Percentiles rank a stretch among this genome's conserved stretches.
These are phyloP conservation scores for Lolium rigidum DNA, from an alignment of 176 grass and related monocot genomes.

Conservation along the genomic window DNA sequence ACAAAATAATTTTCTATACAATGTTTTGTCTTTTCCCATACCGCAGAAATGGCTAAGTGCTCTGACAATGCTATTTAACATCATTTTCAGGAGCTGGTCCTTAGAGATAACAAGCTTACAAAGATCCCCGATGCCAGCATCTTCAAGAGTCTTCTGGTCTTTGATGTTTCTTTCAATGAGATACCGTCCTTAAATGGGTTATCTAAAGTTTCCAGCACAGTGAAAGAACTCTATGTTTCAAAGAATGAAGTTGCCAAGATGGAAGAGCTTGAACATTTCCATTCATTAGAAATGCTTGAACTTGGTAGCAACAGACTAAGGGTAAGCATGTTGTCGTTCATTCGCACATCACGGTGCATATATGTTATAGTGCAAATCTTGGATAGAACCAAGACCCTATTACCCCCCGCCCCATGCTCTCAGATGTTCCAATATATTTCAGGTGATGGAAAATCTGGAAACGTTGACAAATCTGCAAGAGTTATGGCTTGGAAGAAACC, in stretches of 20 bases:
- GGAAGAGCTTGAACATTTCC: conserved; percentile 87
- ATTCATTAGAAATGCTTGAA: conserved; percentile 84
- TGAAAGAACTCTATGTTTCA: conserved; percentile 96
- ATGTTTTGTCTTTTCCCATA: background rate
- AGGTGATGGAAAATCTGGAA: conserved; percentile 94
- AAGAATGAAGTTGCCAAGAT: conserved; percentile 94
- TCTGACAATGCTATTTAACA: conserved; percentile 18
- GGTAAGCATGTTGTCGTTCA: conserved; percentile 52
- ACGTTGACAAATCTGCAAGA: conserved; percentile 82
- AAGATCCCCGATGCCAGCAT: conserved; percentile 79
- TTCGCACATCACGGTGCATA: background rate
- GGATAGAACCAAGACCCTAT: background rate
- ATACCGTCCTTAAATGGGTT: conserved; percentile 79
- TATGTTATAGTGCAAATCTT: conserved; percentile 17
- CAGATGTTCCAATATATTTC: conserved; percentile 40
- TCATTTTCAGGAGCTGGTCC: conserved; percentile 73
- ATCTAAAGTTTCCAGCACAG: conserved; percentile 71
- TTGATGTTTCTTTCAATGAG: conserved; percentile 99
- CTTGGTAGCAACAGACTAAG: conserved; percentile 96
- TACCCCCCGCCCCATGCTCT: background rate
- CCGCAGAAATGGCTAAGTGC: background rate
- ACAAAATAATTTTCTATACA: conserved; percentile 14
- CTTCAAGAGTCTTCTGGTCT: conserved; percentile 82
- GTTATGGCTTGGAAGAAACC: conserved; percentile 92
- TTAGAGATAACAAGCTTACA: conserved; percentile 94